Base-by-base conservation (phyloP, 192 early-diverging fungal species). In the Endogone sp. region DNA sequence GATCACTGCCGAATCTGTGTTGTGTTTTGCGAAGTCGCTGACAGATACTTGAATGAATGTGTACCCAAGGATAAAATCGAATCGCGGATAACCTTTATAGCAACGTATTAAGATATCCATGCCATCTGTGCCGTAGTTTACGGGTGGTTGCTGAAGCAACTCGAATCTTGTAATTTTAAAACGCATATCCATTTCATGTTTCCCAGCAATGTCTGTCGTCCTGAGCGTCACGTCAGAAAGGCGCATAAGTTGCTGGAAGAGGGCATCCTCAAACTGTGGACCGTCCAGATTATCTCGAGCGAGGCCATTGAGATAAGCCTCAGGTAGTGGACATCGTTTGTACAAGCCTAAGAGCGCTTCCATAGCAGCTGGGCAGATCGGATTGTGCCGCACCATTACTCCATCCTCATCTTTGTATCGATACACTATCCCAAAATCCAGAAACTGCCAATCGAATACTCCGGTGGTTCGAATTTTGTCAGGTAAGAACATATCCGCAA, bases 31-130 rank as follows among this genome's bases (percentile, higher is more conserved):
- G 56, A 66, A 66, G 32, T 30, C 3, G 29, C 44, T 31, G 31
- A 66, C n/a, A 9, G 65, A 66, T 66, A 66, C 65, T 22, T 66
- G 44, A 2, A 66, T 55, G 65, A 59, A 66, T 49, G 21, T 66
- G 23, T 56, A 49, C 24, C 65, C 65, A n/a, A 66, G 44, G n/a
- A 66, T 66, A 49, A 49, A 56, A 49, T 66, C 65, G 23, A 66
- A 66, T 25, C 65, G 26, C 24, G 11, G 65, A 66, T 66, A 66
- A 25, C 44, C 23, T 55, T 30, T 30, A 49, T 31, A 66, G n/a
- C 65, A 30, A 49, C 65, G 65, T 32, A 66, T 30, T 6, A 56
- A 27, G 3, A 28, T 6, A 61, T 20, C 13, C n/a, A 16, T 56
- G 16, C 16, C 16, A 56, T 16, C 16, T 56, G 56, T 16, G n/a